Base-by-base conservation (phyloP, 768 basidiomycete species). In the Strobilomyces echinocephalus region DNA sequence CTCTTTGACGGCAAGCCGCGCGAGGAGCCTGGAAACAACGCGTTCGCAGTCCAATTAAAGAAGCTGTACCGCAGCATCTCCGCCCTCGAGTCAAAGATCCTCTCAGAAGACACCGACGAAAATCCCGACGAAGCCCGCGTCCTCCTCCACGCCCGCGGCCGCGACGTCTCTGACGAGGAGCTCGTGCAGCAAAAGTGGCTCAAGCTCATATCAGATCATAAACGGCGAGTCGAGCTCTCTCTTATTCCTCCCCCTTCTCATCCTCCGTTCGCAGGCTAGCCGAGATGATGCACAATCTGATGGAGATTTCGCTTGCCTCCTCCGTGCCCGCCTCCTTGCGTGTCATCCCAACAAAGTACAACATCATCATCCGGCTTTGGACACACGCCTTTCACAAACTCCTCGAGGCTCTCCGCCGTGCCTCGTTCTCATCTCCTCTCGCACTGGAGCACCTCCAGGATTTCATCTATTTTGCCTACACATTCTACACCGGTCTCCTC, bases 291-390 rank as follows among this genome's bases (percentile, higher is more conserved):
- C 92, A 94, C 70, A 86, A 89, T 55, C 81, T 99, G 26, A 80
- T 99, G 49, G 79, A 84, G 36, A 82, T 95, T 1, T 90, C 93
- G 0, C 80, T 91, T 36, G 85, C 94, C 3, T 91, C 94, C 1
- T 82, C 82, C 10, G 86, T 95, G 0, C 95, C 97, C 0, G 84
- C 89, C 0, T 94, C 93, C 0, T 74, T 97, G 2, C 87, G 93
- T 42, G 84, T 87, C 53, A 89, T 98, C 46, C 92, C 95, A 0
- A 83, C 81, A 36, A 95, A 94, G 63, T 98, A 97, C 76, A 97
- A 97, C 71, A 95, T 98, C 62, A 90, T 95, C 55, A 84, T 86
- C 38, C 83, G 95, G 10, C 78, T 98, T 1, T 98, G 97, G 97
- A 87, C 88, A 0, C 86, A 86, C 48, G 91, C 81, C 0, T 97